A percentile compares a stretch with the other conserved stretches of the same genome.
Conservation (phyloP, 1,284 basidiomycete species). For the Sporisorium scitamineum region DNA sequence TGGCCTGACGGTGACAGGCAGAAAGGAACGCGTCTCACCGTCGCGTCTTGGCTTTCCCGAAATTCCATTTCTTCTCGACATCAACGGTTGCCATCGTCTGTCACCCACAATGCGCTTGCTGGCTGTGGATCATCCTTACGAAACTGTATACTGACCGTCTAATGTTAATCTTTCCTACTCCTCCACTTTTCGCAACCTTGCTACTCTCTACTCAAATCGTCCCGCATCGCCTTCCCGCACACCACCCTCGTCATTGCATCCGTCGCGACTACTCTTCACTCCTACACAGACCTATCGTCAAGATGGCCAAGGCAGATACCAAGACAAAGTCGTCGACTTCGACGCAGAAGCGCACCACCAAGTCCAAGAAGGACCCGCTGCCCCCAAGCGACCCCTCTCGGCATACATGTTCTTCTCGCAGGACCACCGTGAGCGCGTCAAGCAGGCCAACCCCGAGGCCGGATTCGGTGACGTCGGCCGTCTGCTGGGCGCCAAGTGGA, state of each 20-base stretch:
- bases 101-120: background rate
- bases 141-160: slow-evolving; percentile 15
- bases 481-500: slow-evolving; percentile 89
- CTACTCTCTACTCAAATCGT: background rate
- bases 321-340: slow-evolving; percentile 60
- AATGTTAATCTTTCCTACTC: slow-evolving; percentile 2
- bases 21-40: slow-evolving; percentile 26
- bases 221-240: background rate
- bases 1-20: background rate
- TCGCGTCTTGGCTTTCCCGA: slow-evolving; percentile 19
- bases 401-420: slow-evolving; percentile 99
- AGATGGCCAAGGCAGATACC: slow-evolving; percentile 63
- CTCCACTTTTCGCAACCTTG: background rate
- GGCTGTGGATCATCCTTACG: background rate
- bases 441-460: slow-evolving; percentile 92
- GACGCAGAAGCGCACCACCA: slow-evolving; percentile 54
- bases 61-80: slow-evolving; percentile 24
- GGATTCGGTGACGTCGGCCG: slow-evolving; percentile 93
- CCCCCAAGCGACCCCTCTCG: slow-evolving; percentile 89
- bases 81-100: slow-evolving; percentile 3
- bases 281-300: slow-evolving; percentile 24
- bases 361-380: slow-evolving; percentile 75
- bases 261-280: background rate
- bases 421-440: slow-evolving; percentile 94
- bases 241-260: background rate